Percentiles rank a stretch among this genome's conserved stretches.
Conservation (phyloP, 305 asterid species). For the Plantago coronopus region DNA sequence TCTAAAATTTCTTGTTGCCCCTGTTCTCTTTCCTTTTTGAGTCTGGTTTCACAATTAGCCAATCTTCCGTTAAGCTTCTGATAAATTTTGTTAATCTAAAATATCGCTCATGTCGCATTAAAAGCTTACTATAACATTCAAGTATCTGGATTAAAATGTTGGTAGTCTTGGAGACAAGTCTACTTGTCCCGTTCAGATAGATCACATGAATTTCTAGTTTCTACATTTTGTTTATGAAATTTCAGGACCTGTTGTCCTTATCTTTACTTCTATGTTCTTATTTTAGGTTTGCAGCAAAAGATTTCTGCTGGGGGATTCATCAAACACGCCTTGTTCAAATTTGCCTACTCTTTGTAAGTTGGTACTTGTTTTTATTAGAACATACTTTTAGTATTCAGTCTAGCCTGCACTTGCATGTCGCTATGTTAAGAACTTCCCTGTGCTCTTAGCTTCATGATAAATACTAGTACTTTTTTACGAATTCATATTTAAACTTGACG, state of each 20-base stretch:
- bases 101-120: background rate
- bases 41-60: conserved; percentile 14
- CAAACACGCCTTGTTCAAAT: conserved; percentile 60
- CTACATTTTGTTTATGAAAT: background rate
- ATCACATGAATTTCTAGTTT: background rate
- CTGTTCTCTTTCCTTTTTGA: conserved; percentile 14
- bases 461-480: too few relatives aligned
- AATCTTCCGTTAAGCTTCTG: background rate
- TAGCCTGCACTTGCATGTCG: conserved; percentile 10
- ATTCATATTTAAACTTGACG: too few relatives aligned
- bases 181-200: conserved; percentile 14
- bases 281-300: conserved; percentile 87
- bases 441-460: conserved; percentile 13
- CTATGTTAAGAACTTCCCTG: conserved; percentile 4
- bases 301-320: conserved; percentile 74
- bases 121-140: background rate
- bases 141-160: background rate
- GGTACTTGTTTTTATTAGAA: conserved; percentile 11
- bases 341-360: conserved; percentile 83
- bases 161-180: conserved; percentile 12
- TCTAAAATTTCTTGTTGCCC: conserved; percentile 9
- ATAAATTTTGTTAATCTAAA: background rate
- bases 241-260: conserved; percentile 19
- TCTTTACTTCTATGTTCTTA: conserved; percentile 16
- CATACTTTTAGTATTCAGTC: background rate